Percentiles rank a stretch among this genome's conserved stretches.
phyloP scores from a whole-genome alignment of 2,329 filamentous ascomycete species.

The Ophiostoma novo-ulmi region DNA sequence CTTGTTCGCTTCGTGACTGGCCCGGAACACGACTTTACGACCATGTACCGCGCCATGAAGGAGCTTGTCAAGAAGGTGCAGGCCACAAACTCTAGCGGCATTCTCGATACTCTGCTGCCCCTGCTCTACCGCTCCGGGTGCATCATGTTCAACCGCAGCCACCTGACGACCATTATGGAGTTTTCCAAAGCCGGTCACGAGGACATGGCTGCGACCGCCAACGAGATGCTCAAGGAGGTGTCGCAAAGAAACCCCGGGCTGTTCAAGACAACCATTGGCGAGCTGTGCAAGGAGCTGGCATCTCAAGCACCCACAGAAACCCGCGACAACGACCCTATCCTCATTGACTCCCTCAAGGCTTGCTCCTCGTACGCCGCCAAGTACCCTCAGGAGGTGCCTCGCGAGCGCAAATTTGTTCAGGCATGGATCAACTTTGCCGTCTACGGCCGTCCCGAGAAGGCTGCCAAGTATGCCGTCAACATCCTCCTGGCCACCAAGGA shows the following conservation, averaged over 20 bases:
- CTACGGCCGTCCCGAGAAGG: conserved; percentile 72
- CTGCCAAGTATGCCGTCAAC: conserved; percentile 89
- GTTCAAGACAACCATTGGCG: conserved; percentile 86
- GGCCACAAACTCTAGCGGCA: conserved; percentile 54
- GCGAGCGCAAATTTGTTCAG: conserved; percentile 73
- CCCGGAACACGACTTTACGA: conserved; percentile 85
- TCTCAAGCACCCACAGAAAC: conserved; percentile 69
- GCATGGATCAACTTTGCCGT: conserved; percentile 78
- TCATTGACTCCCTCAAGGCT: conserved; percentile 89
- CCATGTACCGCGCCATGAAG: conserved; percentile 81
- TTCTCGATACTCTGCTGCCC: conserved; percentile 75
- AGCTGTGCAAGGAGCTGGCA: conserved; percentile 81
- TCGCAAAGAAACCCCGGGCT: conserved; percentile 83
- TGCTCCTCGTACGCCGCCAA: conserved; percentile 87
- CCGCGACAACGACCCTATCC: conserved; percentile 62
- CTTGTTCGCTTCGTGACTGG: conserved; percentile 81
- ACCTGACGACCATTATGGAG: conserved; percentile 84
- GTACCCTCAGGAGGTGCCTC: conserved; percentile 76
- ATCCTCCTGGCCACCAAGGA: conserved; percentile 72
- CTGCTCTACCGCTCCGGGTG: conserved; percentile 78
- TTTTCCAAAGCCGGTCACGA: conserved; percentile 79
- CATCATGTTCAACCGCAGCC: conserved; percentile 88
- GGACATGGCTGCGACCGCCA: conserved; percentile 70
- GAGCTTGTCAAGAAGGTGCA: conserved; percentile 81
- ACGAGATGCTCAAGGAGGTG: conserved; percentile 87